Evolutionary conservation across 2,329 filamentous ascomycete species (phyloP).

Genomic region (Penicillium sp.): DNA sequence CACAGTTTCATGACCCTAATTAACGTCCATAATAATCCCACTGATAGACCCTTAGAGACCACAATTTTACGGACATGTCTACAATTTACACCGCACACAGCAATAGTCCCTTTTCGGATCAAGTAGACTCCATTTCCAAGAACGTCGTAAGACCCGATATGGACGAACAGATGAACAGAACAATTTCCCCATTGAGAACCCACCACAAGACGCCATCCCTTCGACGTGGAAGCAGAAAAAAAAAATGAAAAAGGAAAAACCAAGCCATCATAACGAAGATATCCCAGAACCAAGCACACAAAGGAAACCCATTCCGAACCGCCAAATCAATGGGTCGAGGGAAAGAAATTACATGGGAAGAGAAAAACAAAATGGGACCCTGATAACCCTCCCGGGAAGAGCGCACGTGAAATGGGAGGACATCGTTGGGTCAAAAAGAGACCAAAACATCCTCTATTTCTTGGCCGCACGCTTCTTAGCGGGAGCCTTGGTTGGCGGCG

Average conservation of each 20-base stretch:
- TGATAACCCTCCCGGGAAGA: conserved; percentile 18
- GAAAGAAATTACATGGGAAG: conserved; percentile 31
- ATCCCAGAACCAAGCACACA: conserved; percentile 23
- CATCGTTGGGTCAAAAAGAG: conserved; percentile 16
- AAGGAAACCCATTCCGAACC: conserved; percentile 19
- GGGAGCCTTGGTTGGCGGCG: conserved; percentile 47
- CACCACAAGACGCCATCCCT: conserved; percentile 40
- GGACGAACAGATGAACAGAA: conserved; percentile 5
- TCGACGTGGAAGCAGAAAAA: conserved; percentile 26
- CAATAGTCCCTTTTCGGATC: not conserved
- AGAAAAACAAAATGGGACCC: conserved; percentile 14
- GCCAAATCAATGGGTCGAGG: conserved; percentile 30
- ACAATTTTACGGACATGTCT: too few relatives aligned
- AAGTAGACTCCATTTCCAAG: conserved; percentile 2
- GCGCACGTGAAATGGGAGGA: conserved; percentile 27
- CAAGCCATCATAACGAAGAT: conserved; percentile 18
- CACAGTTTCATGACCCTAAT: not conserved
- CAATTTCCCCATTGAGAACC: conserved; percentile 34
- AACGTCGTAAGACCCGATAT: not conserved
- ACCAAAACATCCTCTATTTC: conserved; percentile 37
- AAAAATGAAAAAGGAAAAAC: conserved; percentile 16
- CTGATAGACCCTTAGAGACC: not conserved
- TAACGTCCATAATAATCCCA: too few relatives aligned
- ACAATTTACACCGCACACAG: too few relatives aligned
- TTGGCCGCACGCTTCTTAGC: conserved; percentile 49